Evolutionary conservation across 139 green algal genomes (phyloP).

Genomic region (Chlorella sp.): DNA sequence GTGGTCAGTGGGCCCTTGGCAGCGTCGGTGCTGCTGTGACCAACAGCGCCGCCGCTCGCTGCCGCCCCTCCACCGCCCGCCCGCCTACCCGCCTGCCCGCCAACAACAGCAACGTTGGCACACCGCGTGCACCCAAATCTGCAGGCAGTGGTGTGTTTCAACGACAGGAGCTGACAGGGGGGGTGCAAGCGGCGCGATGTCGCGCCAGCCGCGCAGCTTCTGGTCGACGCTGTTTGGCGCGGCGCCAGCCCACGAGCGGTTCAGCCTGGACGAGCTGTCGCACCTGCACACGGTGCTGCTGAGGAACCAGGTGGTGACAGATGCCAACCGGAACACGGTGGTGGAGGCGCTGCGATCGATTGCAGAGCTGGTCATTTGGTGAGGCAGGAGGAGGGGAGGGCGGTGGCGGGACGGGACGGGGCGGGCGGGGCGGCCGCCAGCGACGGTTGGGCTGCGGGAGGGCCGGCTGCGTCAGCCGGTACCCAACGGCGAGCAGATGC

Average conservation of each 20-base stretch:
- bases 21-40: too few species aligned
- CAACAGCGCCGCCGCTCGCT: too few species aligned
- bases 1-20: too few species aligned
- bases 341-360: constrained; percentile 94
- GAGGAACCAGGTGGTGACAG: constrained; percentile 51
- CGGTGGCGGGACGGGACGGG: too few species aligned
- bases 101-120: too few species aligned
- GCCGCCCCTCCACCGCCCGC: too few species aligned
- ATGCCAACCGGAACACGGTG: constrained; percentile 72
- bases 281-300: constrained; percentile 54
- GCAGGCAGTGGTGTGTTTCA: too few species aligned
- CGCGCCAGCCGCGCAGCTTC: constrained; percentile 25
- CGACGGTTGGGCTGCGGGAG: not conserved
- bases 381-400: too few species aligned
- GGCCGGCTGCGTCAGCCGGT: not conserved
- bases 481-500: not conserved
- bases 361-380: constrained; percentile 97
- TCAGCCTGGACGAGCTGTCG: constrained; percentile 49
- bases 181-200: constrained; percentile 3
- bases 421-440: too few species aligned
- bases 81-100: too few species aligned
- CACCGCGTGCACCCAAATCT: too few species aligned
- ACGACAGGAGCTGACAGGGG: too few species aligned
- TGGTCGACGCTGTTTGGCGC: constrained; percentile 39
- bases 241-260: constrained; percentile 31